Base-by-base conservation (phyloP, 306 rosid species). In the Malus orientalis region DNA sequence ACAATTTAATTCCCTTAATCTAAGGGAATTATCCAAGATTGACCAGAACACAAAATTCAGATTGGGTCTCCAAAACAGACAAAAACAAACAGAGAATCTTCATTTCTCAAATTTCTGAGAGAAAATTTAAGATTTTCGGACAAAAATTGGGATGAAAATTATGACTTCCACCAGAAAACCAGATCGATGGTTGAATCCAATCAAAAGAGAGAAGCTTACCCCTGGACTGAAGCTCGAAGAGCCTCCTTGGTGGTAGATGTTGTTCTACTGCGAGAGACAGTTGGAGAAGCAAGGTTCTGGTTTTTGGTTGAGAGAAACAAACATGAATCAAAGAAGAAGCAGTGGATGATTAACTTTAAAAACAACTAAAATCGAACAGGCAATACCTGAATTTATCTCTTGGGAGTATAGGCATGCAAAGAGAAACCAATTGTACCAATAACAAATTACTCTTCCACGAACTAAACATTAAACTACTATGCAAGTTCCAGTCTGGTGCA, bases 141-240 rank as follows among this genome's bases (percentile, higher is more conserved):
- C 42, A 10, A 60, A 47, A 74, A 65, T 19, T 30, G 42, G 33
- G 49, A 74, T 45, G 9, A 47, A 68, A 47, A 51, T 67, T 60
- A 70, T 51, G 38, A 47, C 60, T 36, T 36, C 70, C 69, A 22
- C 67, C 70, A 8, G 20, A 74, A 79, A 78, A 62, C 44, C 70
- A 81, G 89, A 92, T 87, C 89, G 66, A 87, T 5, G 7, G 0
- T 33, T 33, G 7, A 33, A 33, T 33, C 38, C 38, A 33, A 33
- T 33, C 7, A 33, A 33, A 5, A 5, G 1, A 33, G 38, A 33
- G 38, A 33, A 33, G 38, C 38, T 33, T 33, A 33, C 38, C 7
- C 7, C 7, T 0, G 7, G 38, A 33, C 36, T 23, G 25, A 23
- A 23, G 25, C 25, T 23, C 25, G 25, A 23, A 23, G 1, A 23